Percentiles rank a stretch among this genome's conserved stretches.
phyloP scores from a whole-genome alignment of 495 filamentous ascomycete species.

The Xylaria grammica region DNA sequence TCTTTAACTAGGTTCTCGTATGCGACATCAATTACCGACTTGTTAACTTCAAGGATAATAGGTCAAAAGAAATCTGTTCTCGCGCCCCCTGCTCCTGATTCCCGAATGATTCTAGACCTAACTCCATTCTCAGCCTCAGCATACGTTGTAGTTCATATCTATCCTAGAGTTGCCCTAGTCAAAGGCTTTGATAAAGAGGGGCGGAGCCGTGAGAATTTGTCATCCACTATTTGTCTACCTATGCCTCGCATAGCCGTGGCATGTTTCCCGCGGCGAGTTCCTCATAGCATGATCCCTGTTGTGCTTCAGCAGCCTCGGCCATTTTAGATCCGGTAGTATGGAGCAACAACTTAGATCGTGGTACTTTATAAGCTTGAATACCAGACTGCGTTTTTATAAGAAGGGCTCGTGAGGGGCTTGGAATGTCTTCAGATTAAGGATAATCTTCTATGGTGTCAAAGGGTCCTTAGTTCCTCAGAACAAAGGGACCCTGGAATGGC shows the following conservation, averaged over 20 bases:
- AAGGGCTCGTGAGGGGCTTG: too few relatives aligned
- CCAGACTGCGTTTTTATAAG: neutral
- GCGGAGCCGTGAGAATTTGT: neutral
- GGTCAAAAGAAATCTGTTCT: neutral
- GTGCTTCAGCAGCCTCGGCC: neutral
- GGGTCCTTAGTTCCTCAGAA: too few relatives aligned
- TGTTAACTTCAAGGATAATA: neutral
- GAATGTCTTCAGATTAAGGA: too few relatives aligned
- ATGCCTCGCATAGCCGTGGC: constrained; percentile 13
- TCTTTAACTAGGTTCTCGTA: constrained; percentile 66
- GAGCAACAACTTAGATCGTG: neutral
- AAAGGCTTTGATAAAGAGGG: neutral
- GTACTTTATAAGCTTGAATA: constrained; percentile 1
- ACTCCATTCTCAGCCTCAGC: neutral
- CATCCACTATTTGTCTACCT: constrained; percentile 10
- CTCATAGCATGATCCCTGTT: neutral
- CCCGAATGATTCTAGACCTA: neutral
- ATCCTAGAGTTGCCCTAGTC: neutral
- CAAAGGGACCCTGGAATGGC: too few relatives aligned
- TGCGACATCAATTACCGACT: neutral
- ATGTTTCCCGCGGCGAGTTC: constrained; percentile 3
- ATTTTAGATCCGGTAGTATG: neutral
- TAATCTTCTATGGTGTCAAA: too few relatives aligned
- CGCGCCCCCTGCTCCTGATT: neutral
- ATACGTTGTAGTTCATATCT: constrained; percentile 1